Conservation (phyloP, 1,284 basidiomycete species). For the Cryptococcus sp. region DNA sequence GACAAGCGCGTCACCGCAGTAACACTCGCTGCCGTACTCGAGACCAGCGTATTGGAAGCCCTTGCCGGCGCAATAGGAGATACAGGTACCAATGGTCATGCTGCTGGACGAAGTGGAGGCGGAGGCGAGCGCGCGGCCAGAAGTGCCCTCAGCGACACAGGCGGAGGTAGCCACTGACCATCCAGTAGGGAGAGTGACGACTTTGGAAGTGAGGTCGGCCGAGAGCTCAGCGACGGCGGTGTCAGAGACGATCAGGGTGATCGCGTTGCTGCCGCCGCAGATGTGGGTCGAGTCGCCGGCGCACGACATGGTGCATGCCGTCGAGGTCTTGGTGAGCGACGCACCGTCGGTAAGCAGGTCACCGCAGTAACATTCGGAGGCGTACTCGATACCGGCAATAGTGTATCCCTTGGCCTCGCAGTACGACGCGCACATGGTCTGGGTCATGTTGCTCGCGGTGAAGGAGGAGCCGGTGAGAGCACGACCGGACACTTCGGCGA, state of each 20-base stretch:
- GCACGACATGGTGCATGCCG: conserved; percentile 21
- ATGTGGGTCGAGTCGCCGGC: conserved; percentile 16
- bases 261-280: conserved; percentile 21
- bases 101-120: conserved; percentile 13
- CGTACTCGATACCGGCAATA: conserved; percentile 34
- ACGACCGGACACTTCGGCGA: conserved; percentile 16
- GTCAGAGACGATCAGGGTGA: conserved; percentile 13
- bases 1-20: conserved; percentile 15
- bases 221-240: conserved; percentile 7
- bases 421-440: conserved; percentile 20
- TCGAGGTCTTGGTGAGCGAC: background rate
- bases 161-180: conserved; percentile 19
- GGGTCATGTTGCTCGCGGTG: conserved; percentile 17
- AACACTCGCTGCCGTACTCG: conserved; percentile 19
- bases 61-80: conserved; percentile 21
- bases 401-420: conserved; percentile 28
- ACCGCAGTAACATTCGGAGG: conserved; percentile 34
- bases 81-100: conserved; percentile 27
- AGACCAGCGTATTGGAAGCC: conserved; percentile 34
- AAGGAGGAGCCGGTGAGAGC: conserved; percentile 16
- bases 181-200: conserved; percentile 13
- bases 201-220: conserved; percentile 3
- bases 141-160: conserved; percentile 14
- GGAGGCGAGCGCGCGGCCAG: conserved; percentile 24
- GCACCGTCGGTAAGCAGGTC: conserved; percentile 10